Evolutionary conservation across 208 protist species (phyloP).

Genomic region (Leptomonas pyrrhocoris): DNA sequence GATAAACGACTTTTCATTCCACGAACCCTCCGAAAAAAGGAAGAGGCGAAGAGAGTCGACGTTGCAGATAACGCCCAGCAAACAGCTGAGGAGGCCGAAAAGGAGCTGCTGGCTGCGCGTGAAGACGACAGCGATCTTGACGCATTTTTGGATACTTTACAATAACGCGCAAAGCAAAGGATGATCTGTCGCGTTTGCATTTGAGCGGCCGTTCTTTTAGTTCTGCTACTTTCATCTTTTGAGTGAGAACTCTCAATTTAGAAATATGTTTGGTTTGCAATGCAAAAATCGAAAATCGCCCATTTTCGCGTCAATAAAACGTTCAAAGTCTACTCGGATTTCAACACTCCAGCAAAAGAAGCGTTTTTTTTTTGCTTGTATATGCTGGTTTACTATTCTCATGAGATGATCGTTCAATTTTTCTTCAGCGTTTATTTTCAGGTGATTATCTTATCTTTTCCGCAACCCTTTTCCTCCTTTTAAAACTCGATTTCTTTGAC

Average conservation of each 20-base stretch:
- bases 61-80: slow-evolving; percentile 13
- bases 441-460: no score
- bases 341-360: no score
- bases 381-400: not conserved
- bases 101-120: slow-evolving; percentile 37
- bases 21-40: slow-evolving; percentile 15
- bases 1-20: slow-evolving; percentile 31
- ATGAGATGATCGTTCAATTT: no score
- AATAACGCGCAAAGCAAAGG: slow-evolving; percentile 19
- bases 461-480: not conserved
- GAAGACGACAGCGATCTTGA: slow-evolving; percentile 48
- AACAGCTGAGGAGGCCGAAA: slow-evolving; percentile 50
- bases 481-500: not conserved
- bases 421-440: no score
- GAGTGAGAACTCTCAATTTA: no score
- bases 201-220: not conserved
- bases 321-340: no score
- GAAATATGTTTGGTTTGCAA: no score
- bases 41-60: slow-evolving; percentile 11
- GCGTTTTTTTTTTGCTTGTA: not conserved
- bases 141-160: slow-evolving; percentile 61
- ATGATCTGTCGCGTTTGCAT: slow-evolving; percentile 4
- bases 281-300: no score
- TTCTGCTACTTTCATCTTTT: not conserved
- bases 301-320: no score